These are phyloP conservation scores for Hyaloscypha variabilis DNA, from an alignment of 495 filamentous ascomycete genomes.

Conservation along the genomic window DNA sequence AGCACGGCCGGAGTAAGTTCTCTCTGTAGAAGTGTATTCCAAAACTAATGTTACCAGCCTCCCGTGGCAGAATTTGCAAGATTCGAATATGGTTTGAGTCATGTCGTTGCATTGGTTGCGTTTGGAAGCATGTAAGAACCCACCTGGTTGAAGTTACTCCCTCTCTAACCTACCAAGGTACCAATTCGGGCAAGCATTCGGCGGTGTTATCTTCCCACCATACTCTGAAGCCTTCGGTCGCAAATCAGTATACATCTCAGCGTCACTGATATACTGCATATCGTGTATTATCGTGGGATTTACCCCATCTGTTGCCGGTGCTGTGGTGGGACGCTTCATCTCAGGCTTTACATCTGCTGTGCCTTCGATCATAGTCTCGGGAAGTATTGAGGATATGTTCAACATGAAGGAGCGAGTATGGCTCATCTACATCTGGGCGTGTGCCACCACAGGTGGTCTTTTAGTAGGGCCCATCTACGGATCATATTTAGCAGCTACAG, in stretches of 20 bases:
- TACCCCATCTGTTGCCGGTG: slow-evolving; percentile 38
- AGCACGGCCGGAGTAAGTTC: slow-evolving; percentile 22
- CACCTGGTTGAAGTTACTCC: no score
- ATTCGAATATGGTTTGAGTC: slow-evolving; percentile 24
- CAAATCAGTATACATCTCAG: slow-evolving; percentile 50
- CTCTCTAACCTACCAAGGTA: slow-evolving; percentile 14
- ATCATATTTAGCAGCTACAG: slow-evolving; percentile 36
- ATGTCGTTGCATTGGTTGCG: slow-evolving; percentile 6
- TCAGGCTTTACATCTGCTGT: slow-evolving; percentile 52
- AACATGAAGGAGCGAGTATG: slow-evolving; percentile 49
- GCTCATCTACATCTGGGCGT: slow-evolving; percentile 51
- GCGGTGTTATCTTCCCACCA: slow-evolving; percentile 53
- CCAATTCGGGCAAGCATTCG: slow-evolving; percentile 51
- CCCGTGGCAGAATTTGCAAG: slow-evolving; percentile 22
- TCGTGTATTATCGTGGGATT: slow-evolving; percentile 47
- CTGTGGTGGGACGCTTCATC: slow-evolving; percentile 46
- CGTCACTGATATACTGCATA: slow-evolving; percentile 43
- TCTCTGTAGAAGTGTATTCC: not conserved
- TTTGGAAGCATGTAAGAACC: slow-evolving; percentile 7
- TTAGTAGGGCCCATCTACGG: slow-evolving; percentile 48
- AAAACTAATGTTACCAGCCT: slow-evolving; percentile 18
- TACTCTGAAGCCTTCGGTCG: slow-evolving; percentile 56
- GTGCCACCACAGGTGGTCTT: slow-evolving; percentile 46
- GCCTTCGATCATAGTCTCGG: slow-evolving; percentile 51
- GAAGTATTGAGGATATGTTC: slow-evolving; percentile 58